Evolutionary conservation across 495 filamentous ascomycete species (phyloP).

Genomic region (Cudoniella acicularis): DNA sequence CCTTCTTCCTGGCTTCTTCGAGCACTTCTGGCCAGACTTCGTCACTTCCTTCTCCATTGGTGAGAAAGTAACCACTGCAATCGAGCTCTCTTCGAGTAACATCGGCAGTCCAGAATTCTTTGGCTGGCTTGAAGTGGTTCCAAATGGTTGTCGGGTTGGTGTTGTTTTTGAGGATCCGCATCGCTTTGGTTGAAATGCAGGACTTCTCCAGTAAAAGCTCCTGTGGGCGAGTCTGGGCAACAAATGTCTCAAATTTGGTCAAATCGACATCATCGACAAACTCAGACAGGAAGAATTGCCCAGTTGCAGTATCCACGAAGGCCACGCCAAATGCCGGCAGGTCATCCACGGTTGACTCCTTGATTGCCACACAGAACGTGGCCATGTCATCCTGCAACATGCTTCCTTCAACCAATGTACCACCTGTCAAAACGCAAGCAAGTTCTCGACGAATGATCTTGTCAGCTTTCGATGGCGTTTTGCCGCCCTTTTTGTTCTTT

Average conservation of each 20-base stretch:
- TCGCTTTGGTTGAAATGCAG: conserved; percentile 71
- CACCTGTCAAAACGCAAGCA: conserved; percentile 82
- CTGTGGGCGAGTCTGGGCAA: conserved; percentile 87
- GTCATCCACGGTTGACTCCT: conserved; percentile 74
- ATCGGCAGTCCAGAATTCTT: conserved; percentile 91
- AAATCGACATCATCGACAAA: conserved; percentile 91
- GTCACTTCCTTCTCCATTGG: conserved; percentile 53
- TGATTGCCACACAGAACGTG: conserved; percentile 94
- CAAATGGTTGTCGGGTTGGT: conserved; percentile 90
- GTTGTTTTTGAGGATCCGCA: conserved; percentile 96
- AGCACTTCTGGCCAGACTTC: conserved; percentile 81
- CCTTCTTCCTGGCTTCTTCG: conserved; percentile 68
- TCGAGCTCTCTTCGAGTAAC: conserved; percentile 78
- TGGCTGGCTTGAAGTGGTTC: conserved; percentile 85
- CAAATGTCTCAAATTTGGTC: conserved; percentile 96
- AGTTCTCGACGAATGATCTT: conserved; percentile 94
- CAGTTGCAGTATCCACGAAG: conserved; percentile 95
- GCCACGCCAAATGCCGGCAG: conserved; percentile 84
- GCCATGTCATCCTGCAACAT: conserved; percentile 99
- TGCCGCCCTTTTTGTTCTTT: conserved; percentile 37
- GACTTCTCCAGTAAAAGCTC: conserved; percentile 91
- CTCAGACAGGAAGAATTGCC: conserved; percentile 88
- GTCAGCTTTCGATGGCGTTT: conserved; percentile 59
- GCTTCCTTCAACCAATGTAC: conserved; percentile 88
- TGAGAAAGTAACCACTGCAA: conserved; percentile 74